These are phyloP conservation scores for Davidsoniella australis DNA, from an alignment of 2,329 filamentous ascomycete species.

Conservation along the genomic window DNA sequence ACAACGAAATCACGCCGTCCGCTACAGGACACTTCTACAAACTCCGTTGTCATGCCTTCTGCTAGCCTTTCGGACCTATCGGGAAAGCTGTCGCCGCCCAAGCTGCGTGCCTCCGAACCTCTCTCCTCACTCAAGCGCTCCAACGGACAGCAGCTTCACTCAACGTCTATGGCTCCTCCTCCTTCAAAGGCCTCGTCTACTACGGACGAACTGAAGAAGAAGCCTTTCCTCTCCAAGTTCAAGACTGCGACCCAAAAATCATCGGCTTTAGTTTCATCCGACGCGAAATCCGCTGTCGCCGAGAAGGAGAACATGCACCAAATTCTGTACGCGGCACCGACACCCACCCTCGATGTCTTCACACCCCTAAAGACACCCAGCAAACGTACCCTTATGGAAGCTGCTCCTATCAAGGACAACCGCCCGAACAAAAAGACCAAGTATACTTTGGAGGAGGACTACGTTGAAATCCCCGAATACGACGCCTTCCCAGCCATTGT, in stretches of 20 bases:
- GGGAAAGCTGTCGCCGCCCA: conserved; percentile 5
- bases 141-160: conserved; percentile 4
- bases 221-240: conserved; percentile 40
- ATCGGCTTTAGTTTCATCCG: conserved; percentile 15
- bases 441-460: conserved; percentile 24
- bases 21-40: conserved; percentile 9
- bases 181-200: conserved; percentile 44
- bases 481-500: conserved; percentile 66
- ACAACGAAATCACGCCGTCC: conserved; percentile 9
- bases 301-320: conserved; percentile 43
- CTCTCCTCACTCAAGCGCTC: conserved; percentile 1
- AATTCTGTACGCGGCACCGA: conserved; percentile 30
- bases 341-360: conserved; percentile 33
- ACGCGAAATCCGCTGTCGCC: conserved; percentile 13
- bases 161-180: conserved; percentile 44
- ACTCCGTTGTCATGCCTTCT: conserved; percentile 5
- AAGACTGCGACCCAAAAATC: conserved; percentile 39
- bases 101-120: conserved; percentile 6
- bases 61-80: not conserved
- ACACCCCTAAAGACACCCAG: conserved; percentile 7
- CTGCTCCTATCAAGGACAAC: conserved; percentile 53
- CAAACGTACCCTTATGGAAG: conserved; percentile 48
- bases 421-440: conserved; percentile 52
- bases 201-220: conserved; percentile 34
- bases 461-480: conserved; percentile 36